Evolutionary conservation across 2,329 filamentous ascomycete species (phyloP).

Genomic region (Madurella mycetomatis): DNA sequence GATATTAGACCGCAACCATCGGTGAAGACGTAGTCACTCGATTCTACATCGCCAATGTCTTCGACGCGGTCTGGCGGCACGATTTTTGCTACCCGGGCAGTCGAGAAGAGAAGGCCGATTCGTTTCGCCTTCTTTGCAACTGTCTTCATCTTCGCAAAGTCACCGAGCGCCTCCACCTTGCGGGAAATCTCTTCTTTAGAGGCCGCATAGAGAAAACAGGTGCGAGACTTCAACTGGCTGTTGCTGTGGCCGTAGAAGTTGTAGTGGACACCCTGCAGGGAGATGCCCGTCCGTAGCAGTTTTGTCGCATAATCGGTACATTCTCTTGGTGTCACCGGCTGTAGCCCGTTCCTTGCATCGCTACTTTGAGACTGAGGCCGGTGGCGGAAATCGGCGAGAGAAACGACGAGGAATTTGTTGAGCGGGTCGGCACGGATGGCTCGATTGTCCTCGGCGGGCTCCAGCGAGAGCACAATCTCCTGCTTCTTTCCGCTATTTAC

Average conservation of each 20-base stretch:
- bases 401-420: conserved; percentile 32
- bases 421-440: conserved; percentile 29
- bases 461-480: conserved; percentile 28
- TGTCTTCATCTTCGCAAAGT: conserved; percentile 39
- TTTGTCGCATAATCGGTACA: conserved; percentile 34
- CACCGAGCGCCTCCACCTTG: conserved; percentile 36
- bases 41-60: conserved; percentile 36
- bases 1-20: conserved; percentile 40
- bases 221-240: conserved; percentile 39
- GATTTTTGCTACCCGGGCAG: conserved; percentile 30
- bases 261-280: conserved; percentile 34
- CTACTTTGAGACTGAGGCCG: conserved; percentile 10
- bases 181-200: conserved; percentile 30
- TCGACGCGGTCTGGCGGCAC: conserved; percentile 34
- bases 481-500: conserved; percentile 8
- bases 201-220: conserved; percentile 36
- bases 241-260: conserved; percentile 42
- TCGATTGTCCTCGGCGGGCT: conserved; percentile 32
- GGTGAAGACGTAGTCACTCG: conserved; percentile 37
- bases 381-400: conserved; percentile 33
- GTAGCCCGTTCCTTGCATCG: conserved; percentile 8
- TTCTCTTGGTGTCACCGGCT: conserved; percentile 31
- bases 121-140: conserved; percentile 41
- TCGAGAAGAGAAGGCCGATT: conserved; percentile 39
- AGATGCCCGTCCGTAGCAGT: conserved; percentile 33